phyloP scores from a whole-genome alignment of 2,329 filamentous ascomycete species.

The Neonectria magnoliae region DNA sequence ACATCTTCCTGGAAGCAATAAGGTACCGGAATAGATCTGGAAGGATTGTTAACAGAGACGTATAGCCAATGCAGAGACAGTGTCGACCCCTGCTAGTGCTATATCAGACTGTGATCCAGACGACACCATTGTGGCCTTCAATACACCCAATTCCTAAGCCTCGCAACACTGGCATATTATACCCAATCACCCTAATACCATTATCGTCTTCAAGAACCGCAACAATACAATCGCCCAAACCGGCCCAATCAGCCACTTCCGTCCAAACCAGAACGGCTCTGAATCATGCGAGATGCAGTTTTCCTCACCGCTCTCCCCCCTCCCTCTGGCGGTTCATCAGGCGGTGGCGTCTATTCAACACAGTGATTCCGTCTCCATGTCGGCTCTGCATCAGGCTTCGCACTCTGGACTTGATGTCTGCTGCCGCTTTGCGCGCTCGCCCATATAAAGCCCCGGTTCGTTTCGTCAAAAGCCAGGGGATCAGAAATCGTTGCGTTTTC shows the following conservation, averaged over 20 bases:
- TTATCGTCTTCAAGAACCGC: neutral
- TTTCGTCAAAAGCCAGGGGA: neutral
- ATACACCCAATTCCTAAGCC: too few species aligned
- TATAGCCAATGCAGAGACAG: too few species aligned
- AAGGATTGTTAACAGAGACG: neutral
- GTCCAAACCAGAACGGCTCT: neutral
- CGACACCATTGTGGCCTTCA: too few species aligned
- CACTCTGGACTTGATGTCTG: neutral
- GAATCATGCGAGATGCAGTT: neutral
- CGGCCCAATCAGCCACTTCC: neutral
- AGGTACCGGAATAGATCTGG: neutral
- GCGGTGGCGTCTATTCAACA: neutral
- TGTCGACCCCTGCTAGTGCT: too few species aligned
- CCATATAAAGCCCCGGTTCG: neutral
- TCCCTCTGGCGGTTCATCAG: neutral
- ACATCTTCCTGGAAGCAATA: too few species aligned
- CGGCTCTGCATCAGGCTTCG: neutral
- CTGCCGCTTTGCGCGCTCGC: neutral
- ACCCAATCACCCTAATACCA: neutral
- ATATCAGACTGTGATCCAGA: too few species aligned
- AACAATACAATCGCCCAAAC: neutral
- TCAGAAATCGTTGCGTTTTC: neutral
- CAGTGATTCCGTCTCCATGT: constrained; percentile 2
- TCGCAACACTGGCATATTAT: neutral
- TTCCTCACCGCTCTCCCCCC: neutral